Base-by-base conservation (phyloP, 1,139 yeast genomes). In the Candida glucosophila region DNA sequence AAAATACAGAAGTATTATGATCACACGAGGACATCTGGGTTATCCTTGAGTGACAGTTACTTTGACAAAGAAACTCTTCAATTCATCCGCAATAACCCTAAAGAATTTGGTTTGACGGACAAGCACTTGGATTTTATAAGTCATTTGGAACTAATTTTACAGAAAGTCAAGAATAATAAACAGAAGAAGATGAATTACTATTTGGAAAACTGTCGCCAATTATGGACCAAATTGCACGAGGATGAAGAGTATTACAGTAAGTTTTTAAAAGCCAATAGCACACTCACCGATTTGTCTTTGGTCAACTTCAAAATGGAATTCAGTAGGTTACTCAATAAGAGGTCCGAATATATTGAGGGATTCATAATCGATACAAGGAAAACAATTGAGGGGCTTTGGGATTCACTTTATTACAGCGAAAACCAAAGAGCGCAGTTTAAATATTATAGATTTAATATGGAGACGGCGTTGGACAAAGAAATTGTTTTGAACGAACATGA, bases 381-480 rank as follows among this genome's bases (percentile, higher is more conserved):
- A 2, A 72, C 71, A 29, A 75, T 88, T 9, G 65, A 61, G 23
- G 60, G 56, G 4, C 52, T 71, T 8, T 86, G 95, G 93, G 61
- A 62, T 16, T 49, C 58, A 13, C 53, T 88, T 37, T 75, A 66
- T 45, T 77, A 68, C 34, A 64, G 80, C 2, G 67, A 60, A 1
- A 55, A 49, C 0, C 67, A 70, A 24, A 59, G 65, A 32, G 24
- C 23, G 2, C 34, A 33, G 3, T 71, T 70, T 44, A 51, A 44
- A 41, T 61, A 49, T 35, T 58, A 40, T 32, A 57, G 60, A 22
- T 41, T 55, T 6, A 49, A 47, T 5, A n/a, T n/a, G n/a, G 47
- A 59, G 6, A 62, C 55, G 25, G n/a, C n/a, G n/a, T 17, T 29
- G 26, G 64, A 58, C 52, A 76, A 44, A 76, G 90, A 52, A 65